A percentile compares a stretch with the other conserved stretches of the same genome.
Evolutionary conservation across 805 yeast species (phyloP).

Genomic region (Tetrapisispora taiwanensis): DNA sequence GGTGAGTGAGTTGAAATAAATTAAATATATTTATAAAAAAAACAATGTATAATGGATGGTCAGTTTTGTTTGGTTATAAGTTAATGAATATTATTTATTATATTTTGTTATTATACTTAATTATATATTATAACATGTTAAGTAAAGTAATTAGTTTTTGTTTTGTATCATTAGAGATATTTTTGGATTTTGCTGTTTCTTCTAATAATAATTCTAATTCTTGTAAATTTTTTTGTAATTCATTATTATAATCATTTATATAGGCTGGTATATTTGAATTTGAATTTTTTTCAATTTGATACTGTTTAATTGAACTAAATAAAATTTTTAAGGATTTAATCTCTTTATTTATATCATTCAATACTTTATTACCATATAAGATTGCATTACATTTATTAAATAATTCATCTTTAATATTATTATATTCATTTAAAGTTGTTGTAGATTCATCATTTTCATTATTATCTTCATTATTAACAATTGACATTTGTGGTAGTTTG

Average conservation of each 20-base stretch:
- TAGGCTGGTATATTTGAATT: slow-evolving; percentile 6
- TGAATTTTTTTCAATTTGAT: background rate
- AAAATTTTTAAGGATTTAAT: slow-evolving; percentile 5
- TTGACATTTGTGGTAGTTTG: slow-evolving; percentile 18
- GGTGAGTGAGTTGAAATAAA: no score
- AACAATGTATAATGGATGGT: no score
- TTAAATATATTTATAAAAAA: no score
- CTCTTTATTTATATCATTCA: slow-evolving; percentile 5
- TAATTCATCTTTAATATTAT: slow-evolving; percentile 14
- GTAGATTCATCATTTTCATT: slow-evolving; percentile 3
- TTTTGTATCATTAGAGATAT: background rate
- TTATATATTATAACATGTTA: background rate
- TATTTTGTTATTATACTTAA: no score
- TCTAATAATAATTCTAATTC: slow-evolving; percentile 13
- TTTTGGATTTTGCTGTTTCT: slow-evolving; percentile 11
- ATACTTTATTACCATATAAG: slow-evolving; percentile 6
- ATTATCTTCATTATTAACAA: slow-evolving; percentile 6
- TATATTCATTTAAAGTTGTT: slow-evolving; percentile 17
- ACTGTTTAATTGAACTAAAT: slow-evolving; percentile 6
- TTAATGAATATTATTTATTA: no score
- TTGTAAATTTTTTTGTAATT: slow-evolving; percentile 7
- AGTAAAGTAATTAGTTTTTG: background rate
- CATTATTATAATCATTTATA: slow-evolving; percentile 6
- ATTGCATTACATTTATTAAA: slow-evolving; percentile 15
- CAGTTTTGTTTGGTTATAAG: no score